phyloP scores from a whole-genome alignment of 805 yeast genomes.

The Cyberlindnera lachancei region DNA sequence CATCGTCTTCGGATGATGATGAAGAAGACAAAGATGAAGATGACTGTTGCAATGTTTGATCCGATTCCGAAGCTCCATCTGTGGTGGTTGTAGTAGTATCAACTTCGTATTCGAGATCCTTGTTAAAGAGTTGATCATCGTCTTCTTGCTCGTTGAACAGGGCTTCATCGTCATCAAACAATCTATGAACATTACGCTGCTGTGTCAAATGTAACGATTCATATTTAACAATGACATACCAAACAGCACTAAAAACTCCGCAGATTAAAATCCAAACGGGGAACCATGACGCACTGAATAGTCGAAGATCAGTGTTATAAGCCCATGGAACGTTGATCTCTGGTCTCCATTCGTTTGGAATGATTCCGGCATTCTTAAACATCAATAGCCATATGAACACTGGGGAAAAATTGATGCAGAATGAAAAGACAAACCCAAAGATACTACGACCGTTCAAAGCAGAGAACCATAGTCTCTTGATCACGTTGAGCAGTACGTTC shows the following conservation, averaged over 20 bases:
- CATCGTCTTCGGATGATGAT: neutral
- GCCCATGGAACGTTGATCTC: slow-evolving; percentile 40
- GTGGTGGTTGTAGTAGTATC: too few species aligned
- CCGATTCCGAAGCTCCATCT: neutral
- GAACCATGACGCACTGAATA: slow-evolving; percentile 25
- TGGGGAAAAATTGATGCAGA: slow-evolving; percentile 42
- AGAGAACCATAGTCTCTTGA: slow-evolving; percentile 4
- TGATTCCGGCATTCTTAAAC: slow-evolving; percentile 51
- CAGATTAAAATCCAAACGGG: slow-evolving; percentile 14
- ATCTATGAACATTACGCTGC: neutral
- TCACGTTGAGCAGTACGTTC: neutral
- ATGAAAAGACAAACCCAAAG: slow-evolving; percentile 16
- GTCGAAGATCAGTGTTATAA: slow-evolving; percentile 33
- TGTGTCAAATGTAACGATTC: neutral
- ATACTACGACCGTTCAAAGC: slow-evolving; percentile 8
- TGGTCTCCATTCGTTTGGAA: slow-evolving; percentile 50
- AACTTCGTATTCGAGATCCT: neutral
- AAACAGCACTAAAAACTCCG: slow-evolving; percentile 1
- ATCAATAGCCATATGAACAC: slow-evolving; percentile 47
- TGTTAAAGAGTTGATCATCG: too few species aligned
- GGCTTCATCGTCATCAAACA: too few species aligned
- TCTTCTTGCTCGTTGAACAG: too few species aligned
- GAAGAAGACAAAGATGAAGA: neutral
- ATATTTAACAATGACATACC: neutral
- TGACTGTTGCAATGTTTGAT: neutral